Conservation (phyloP, 768 basidiomycete species). For the Phylloporus sp. region DNA sequence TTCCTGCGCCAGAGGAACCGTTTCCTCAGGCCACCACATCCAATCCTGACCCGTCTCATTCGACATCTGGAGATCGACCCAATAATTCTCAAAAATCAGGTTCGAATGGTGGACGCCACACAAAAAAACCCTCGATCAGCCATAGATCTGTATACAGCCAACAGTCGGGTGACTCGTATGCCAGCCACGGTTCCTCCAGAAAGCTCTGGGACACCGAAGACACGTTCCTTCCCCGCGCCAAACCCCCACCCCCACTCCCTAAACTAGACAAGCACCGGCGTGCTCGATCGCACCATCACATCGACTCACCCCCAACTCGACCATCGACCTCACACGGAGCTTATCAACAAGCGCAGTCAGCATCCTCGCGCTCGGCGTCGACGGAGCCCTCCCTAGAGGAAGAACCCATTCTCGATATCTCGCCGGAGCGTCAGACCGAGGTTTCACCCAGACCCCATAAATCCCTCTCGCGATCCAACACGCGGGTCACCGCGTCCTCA, state of each 20-base stretch:
- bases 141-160: neutral
- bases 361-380: neutral
- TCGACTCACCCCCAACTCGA: neutral
- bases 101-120: neutral
- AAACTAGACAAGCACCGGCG: slow-evolving; percentile 7
- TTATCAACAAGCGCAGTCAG: neutral
- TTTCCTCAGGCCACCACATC: neutral
- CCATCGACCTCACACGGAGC: neutral
- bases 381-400: neutral
- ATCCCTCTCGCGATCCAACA: neutral
- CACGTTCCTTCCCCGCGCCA: slow-evolving; percentile 20
- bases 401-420: neutral
- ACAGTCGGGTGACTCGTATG: neutral
- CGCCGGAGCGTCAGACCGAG: neutral
- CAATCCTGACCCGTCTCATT: too few species aligned
- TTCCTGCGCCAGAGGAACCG: neutral
- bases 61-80: neutral
- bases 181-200: neutral
- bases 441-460: neutral
- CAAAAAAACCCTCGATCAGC: neutral
- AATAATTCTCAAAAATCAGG: neutral
- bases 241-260: slow-evolving; percentile 19
- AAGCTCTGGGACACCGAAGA: slow-evolving; percentile 17
- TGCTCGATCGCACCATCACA: neutral
- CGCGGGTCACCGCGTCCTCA: neutral